Evolutionary conservation across 1,284 basidiomycete species (phyloP), one percentile per base, ranked within the genome.

Genomic region (Ceratobasidium theobromae): DNA sequence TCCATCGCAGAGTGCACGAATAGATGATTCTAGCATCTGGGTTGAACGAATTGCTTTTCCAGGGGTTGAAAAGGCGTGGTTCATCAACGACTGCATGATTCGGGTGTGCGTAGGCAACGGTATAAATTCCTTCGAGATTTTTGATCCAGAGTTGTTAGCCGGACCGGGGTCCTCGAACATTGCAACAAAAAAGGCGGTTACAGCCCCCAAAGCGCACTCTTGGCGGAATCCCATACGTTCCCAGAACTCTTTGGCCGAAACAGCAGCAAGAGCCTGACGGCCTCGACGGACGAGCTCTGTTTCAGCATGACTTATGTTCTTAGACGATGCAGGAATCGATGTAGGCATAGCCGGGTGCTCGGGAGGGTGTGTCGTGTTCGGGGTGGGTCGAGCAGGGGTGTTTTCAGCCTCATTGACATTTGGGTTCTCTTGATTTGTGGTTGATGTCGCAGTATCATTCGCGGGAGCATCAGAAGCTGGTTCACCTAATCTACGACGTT

Each of bases 201-300:
- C 82, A 3, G 91, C 89, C 1, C 80, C 94, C 82, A 69, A 87
- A 48, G 89, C 83, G 74, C 95, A 97, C 75, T 98, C 95, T 74
- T 97, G 95, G 33, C 95, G 83, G 77, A 91, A 95, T 27, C 89
- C 93, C 89, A 98, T 94, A 14, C 93, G 82, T 76, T 95, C 93
- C 91, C 93, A 96, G 76, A 95, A 98, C 74, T 96, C 93, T 54
- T 87, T 88, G 30, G 84, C 73, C 0, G 70, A 60, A 2, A 68
- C 88, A 86, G 52, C 53, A 67, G 60, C 66, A 52, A 53, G 35
- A 30, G 64, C 53, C 53, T 60, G 49, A 52, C 66, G 51, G 18
- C 57, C 58, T 2, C 58, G 58, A 28, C 58, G 58, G 27, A 48
- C 43, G 32, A 62, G 55, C 43, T 68, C 57, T 30, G 41, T 40